Percentiles rank a stretch among this genome's conserved stretches.
These are phyloP conservation scores for Huntiella bhutanensis DNA, from an alignment of 2,329 filamentous ascomycete genomes.

Conservation along the genomic window DNA sequence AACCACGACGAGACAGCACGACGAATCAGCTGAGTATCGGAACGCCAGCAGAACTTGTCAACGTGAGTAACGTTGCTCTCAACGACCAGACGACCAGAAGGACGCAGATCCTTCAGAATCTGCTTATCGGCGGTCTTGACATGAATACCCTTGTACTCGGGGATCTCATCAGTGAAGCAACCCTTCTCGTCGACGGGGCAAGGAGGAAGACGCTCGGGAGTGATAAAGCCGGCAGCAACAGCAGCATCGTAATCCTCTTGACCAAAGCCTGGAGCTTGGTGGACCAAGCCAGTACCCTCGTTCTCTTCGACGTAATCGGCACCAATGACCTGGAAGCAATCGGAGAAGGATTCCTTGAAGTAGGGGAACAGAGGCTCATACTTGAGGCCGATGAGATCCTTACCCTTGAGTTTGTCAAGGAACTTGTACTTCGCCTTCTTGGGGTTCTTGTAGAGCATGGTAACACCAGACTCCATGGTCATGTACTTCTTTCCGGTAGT, in stretches of 20 bases:
- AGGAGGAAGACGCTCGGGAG: constrained; percentile 40
- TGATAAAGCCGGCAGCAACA: constrained; percentile 44
- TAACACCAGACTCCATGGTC: constrained; percentile 45
- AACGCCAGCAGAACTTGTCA: constrained; percentile 16
- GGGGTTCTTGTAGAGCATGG: constrained; percentile 55
- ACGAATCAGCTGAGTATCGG: constrained; percentile 16
- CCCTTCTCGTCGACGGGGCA: constrained; percentile 47
- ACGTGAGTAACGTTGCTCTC: constrained; percentile 15
- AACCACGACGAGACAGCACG: constrained; percentile 17
- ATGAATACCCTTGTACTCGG: constrained; percentile 15
- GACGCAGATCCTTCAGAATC: constrained; percentile 15
- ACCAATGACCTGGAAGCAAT: constrained; percentile 47
- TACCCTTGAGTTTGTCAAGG: constrained; percentile 46
- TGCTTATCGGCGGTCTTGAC: constrained; percentile 16
- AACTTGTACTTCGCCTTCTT: constrained; percentile 62
- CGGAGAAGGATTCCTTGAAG: constrained; percentile 52
- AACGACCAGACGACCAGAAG: constrained; percentile 14
- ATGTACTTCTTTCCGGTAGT: constrained; percentile 48
- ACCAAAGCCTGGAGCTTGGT: constrained; percentile 57
- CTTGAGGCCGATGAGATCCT: constrained; percentile 50
- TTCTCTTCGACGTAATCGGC: constrained; percentile 54
- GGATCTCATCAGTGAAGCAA: constrained; percentile 15
- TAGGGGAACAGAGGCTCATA: constrained; percentile 57
- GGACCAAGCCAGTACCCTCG: constrained; percentile 56
- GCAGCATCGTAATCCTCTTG: constrained; percentile 59